Base-by-base conservation (phyloP, 306 rosid species). In the Sechiopsis laciniata region DNA sequence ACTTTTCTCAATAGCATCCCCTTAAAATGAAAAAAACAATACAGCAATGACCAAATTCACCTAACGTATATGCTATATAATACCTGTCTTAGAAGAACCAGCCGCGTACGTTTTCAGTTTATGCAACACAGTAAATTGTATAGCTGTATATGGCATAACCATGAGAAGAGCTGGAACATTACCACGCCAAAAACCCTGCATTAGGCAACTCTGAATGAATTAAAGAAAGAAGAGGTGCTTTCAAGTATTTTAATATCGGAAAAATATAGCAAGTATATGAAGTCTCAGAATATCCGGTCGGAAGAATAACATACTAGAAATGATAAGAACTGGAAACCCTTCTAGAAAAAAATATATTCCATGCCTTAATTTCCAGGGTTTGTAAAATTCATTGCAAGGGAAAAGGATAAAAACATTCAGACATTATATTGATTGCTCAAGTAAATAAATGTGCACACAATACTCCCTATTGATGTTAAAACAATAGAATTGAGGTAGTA, bases 91-190 rank as follows among this genome's bases (percentile, higher is more conserved):
- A 37, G 94, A 89, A 80, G 98, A 94, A 79, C 98, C 97, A 73
- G 98, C 61, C 2, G 92, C 98, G 75, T 87, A 70, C 65, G 96
- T 87, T 84, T 94, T 94, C 75, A 94, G 80, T 78, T 82, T 90
- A 64, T 89, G 96, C 55, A 88, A 82, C 64, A 90, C 97, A 19
- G 98, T 82, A 83, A 94, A 94, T 51, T 90, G 97, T 64, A 94
- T 94, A 16, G 98, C 96, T 16, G 96, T 88, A 80, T 94, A 94
- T 0, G 98, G 98, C 98, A 94, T 94, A 81, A 87, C 97, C 98
- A 90, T 94, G 68, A 94, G 97, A 83, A 90, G 81, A 42, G 97
- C 98, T 3, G 98, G 98, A 48, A 94, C 98, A 77, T 94, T 94
- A 2, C 98, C 98, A 22, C 96, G 92, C 98, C 98, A 94, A 74